Evolutionary conservation across 176 grass and related monocot genomes (phyloP), one percentile per base, ranked within the genome.

Genomic region (Avena eriantha): DNA sequence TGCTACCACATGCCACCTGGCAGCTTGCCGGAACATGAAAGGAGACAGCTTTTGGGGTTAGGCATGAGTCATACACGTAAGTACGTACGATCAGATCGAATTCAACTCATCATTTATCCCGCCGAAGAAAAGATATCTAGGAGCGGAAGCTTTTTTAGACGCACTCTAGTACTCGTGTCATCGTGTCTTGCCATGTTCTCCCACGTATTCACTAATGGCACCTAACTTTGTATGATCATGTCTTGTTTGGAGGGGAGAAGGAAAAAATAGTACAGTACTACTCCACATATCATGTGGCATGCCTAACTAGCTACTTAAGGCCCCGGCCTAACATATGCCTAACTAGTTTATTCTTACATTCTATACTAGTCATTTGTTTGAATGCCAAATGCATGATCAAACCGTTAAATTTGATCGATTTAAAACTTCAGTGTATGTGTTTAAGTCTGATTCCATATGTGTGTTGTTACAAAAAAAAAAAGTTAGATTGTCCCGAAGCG

Each of bases 101-200:
- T 81, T 88, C 82, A 81, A 81, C 77, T 54, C 90, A 85, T 81
- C 51, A 50, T 81, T 77, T 85, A 82, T 84, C 46, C 22, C 70
- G n/a, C 33, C 41, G 4, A 43, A 43, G 58, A 47, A 45, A 80
- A 65, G 10, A 66, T 15, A 24, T 31, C 1, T 8, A 9, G 17
- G 26, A 78, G 41, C 6, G 19, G 0, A 79, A 29, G n/a, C 61
- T 60, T 87, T 41, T 84, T 84, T 84, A 76, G 58, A 77, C 76
- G 85, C 85, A 80, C 81, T 84, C 83, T 54, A 55, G 56, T 48
- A 2, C 46, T 34, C n/a, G 11, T 66, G 17, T 53, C 76, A 46
- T 34, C n/a, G 11, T 66, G 17, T 53, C 76, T 46, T 81, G 76
- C 68, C 69, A 81, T 43, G 31, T 71, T 85, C 35, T 45, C 79